Evolutionary conservation across 1,284 basidiomycete species (phyloP), one percentile per base, ranked within the genome.

Genomic region (Porodaedalea pini): DNA sequence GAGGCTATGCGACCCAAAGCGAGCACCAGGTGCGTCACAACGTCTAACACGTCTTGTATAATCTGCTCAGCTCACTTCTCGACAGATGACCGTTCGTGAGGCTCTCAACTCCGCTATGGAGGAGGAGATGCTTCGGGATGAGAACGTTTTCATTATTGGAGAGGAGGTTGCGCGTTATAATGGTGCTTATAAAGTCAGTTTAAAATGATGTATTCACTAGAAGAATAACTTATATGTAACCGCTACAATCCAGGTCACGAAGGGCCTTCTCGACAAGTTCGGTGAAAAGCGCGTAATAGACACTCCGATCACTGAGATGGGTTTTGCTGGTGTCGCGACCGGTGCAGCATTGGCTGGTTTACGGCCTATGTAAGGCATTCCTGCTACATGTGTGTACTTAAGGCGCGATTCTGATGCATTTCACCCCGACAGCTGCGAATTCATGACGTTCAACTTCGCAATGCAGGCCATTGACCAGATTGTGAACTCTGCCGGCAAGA

Each of bases 391-490:
- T 56, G 2, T 57, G 48, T 44, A 27, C 29, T 19, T 57, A 59
- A 65, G 41, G 65, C 41, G 63, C 39, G 17, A 43, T 47, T 60
- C 41, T 32, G 44, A 36, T n/a, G 5, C 17, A 15, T 29, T 4
- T 56, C 29, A 54, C 58, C 52, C 45, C 15, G 51, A 5, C 60
- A 92, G 89, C 68, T 99, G 97, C 83, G 97, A 99, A 80, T 99
- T 99, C 81, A 99, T 97, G 94, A 97, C 94, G 8, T 96, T 93
- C 76, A 92, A 94, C 78, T 94, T 94, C 70, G 91, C 92, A 61
- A 94, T 93, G 92, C 90, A 93, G 74, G 94, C 96, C 62, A 99
- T 99, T 71, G 97, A 99, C 77, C 97, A 99, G 73, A 98, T 99
- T 65, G 92, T 99, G 75, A 99, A 99, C 85, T 98, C 95, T n/a